Conservation (phyloP, 148 eudicot species). For the Persicaria maculosa region DNA sequence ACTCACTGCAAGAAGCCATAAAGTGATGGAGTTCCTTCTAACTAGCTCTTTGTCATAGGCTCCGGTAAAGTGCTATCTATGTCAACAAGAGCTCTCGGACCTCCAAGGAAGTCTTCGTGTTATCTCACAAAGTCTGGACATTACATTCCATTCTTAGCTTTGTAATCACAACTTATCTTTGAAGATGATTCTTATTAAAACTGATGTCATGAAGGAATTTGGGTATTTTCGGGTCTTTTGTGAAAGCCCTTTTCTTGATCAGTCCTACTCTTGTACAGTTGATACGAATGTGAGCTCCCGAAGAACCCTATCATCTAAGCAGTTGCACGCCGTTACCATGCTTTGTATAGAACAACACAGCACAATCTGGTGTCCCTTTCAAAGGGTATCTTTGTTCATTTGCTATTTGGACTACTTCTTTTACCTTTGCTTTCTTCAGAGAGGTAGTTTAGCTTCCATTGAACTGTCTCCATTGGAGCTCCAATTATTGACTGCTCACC, state of each 20-base stretch:
- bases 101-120: no score
- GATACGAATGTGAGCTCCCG: background rate
- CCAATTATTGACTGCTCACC: conserved; percentile 4
- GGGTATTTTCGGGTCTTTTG: no score
- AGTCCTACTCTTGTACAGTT: background rate
- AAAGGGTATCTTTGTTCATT: background rate
- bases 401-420: background rate
- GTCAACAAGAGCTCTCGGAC: no score
- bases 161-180: background rate
- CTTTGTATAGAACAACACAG: background rate
- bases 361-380: background rate
- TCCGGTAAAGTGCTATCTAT: no score
- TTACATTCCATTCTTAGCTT: background rate
- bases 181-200: background rate
- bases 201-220: background rate
- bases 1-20: no score
- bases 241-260: background rate
- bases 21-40: background rate
- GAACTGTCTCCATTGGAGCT: conserved; percentile 3
- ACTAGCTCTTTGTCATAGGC: no score
- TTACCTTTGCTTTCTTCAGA: background rate
- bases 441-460: background rate
- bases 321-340: no score
- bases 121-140: background rate
- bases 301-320: background rate